A percentile compares a stretch with the other conserved stretches of the same genome.
phyloP scores from a whole-genome alignment of 2,329 filamentous ascomycete species.

The Aspergillus hiratsukae region DNA sequence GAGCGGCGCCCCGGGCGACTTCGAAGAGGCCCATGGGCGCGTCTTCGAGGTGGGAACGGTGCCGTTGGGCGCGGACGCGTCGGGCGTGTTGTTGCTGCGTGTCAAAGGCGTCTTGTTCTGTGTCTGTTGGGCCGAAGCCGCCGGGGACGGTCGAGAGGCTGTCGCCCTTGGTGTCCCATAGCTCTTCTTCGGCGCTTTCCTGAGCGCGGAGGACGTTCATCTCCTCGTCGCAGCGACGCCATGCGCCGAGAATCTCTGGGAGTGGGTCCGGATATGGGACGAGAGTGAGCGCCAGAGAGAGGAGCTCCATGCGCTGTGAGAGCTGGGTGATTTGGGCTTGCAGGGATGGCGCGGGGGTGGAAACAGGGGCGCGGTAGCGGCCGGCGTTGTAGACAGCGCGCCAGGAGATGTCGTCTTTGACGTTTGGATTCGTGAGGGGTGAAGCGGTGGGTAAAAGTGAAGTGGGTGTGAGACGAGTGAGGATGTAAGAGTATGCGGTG shows the following conservation, averaged over 20 bases:
- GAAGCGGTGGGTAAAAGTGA: constrained; percentile 30
- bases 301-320: constrained; percentile 61
- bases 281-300: constrained; percentile 58
- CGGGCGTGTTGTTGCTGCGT: constrained; percentile 37
- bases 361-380: constrained; percentile 43
- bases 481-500: constrained; percentile 63
- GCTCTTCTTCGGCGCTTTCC: constrained; percentile 53
- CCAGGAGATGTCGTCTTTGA: constrained; percentile 58
- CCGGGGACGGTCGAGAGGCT: constrained; percentile 33
- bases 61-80: constrained; percentile 26
- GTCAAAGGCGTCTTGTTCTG: constrained; percentile 43
- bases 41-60: constrained; percentile 34
- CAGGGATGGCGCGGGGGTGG: constrained; percentile 28
- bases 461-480: constrained; percentile 50
- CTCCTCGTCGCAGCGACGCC: constrained; percentile 61
- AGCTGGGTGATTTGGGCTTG: constrained; percentile 50
- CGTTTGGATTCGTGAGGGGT: constrained; percentile 21
- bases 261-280: constrained; percentile 53
- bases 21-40: constrained; percentile 51
- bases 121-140: constrained; percentile 41
- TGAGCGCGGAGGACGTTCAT: constrained; percentile 50
- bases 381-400: constrained; percentile 60
- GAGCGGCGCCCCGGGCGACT: constrained; percentile 47
- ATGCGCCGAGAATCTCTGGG: constrained; percentile 58
- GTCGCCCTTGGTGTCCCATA: constrained; percentile 56